Conservation (phyloP, 352 stramenopile species). For the Phytophthora europaea region DNA sequence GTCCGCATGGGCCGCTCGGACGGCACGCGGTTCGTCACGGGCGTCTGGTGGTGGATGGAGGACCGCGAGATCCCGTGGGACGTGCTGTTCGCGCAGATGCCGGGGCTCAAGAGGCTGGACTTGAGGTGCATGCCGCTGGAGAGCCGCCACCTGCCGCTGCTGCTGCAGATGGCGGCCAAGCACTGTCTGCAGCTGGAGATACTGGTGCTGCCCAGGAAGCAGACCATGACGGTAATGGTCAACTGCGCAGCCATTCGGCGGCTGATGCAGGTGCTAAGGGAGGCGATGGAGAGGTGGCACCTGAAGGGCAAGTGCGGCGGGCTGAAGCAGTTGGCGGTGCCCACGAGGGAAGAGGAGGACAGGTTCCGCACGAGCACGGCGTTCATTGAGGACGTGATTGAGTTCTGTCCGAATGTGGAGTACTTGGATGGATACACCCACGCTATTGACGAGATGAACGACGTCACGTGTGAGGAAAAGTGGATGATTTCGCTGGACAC, state of each 20-base stretch:
- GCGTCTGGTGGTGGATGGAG: conserved; percentile 45
- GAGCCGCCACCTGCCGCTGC: conserved; percentile 32
- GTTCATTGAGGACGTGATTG: conserved; percentile 48
- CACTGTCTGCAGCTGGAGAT: conserved; percentile 45
- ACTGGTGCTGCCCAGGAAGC: conserved; percentile 41
- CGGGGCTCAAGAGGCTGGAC: conserved; percentile 37
- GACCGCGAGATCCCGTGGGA: conserved; percentile 42
- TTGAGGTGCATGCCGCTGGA: conserved; percentile 40
- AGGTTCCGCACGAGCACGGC: conserved; percentile 25
- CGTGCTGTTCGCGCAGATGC: conserved; percentile 32
- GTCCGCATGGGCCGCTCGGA: conserved; percentile 45
- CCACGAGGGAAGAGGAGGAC: conserved; percentile 36
- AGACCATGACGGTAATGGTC: conserved; percentile 15
- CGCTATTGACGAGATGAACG: conserved; percentile 43
- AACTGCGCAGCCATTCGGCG: conserved; percentile 12
- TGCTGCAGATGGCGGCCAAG: conserved; percentile 38
- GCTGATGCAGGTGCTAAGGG: conserved; percentile 42
- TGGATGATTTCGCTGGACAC: conserved; percentile 45
- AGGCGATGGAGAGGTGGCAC: conserved; percentile 41
- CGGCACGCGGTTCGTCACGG: conserved; percentile 39
- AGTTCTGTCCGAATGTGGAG: conserved; percentile 46
- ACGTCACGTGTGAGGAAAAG: conserved; percentile 40
- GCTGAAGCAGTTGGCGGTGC: conserved; percentile 45
- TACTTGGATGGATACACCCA: conserved; percentile 47
- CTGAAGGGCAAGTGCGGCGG: conserved; percentile 43